Conservation (phyloP, 768 basidiomycete species). For the Tulasnella sp. region DNA sequence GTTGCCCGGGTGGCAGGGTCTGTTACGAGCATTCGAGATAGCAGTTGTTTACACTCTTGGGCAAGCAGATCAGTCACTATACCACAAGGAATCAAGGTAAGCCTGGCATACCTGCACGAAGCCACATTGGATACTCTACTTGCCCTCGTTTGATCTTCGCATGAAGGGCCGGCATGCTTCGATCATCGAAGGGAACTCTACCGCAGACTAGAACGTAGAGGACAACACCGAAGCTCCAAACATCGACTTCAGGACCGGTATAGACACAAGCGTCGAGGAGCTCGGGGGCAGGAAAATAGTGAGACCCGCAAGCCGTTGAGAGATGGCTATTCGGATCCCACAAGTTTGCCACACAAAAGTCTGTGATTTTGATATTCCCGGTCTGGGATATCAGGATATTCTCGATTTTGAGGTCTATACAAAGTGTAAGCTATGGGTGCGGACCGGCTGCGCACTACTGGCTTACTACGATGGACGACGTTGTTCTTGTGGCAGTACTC, state of each 20-base stretch:
- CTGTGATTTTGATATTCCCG: conserved; percentile 99
- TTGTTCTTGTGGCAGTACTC: conserved; percentile 98
- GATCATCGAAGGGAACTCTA: conserved; percentile 98
- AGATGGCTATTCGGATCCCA: conserved; percentile 82
- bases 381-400: conserved; percentile 99
- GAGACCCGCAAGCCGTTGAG: conserved; percentile 93
- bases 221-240: conserved; percentile 99
- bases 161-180: conserved; percentile 98
- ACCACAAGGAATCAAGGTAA: neutral
- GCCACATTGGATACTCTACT: conserved; percentile 97
- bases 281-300: conserved; percentile 99
- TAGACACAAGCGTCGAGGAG: conserved; percentile 95
- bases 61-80: neutral
- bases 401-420: conserved; percentile 93
- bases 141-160: conserved; percentile 98
- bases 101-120: conserved; percentile 73
- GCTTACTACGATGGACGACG: conserved; percentile 82
- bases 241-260: conserved; percentile 96
- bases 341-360: conserved; percentile 97
- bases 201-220: conserved; percentile 97
- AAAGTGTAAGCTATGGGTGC: neutral
- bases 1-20: conserved; percentile 82
- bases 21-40: conserved; percentile 95
- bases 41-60: conserved; percentile 91
- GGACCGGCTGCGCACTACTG: neutral